Percentiles rank a stretch among this genome's conserved stretches.
Conservation (phyloP, 2,329 filamentous ascomycete genomes). For the Venturia oleaginea region DNA sequence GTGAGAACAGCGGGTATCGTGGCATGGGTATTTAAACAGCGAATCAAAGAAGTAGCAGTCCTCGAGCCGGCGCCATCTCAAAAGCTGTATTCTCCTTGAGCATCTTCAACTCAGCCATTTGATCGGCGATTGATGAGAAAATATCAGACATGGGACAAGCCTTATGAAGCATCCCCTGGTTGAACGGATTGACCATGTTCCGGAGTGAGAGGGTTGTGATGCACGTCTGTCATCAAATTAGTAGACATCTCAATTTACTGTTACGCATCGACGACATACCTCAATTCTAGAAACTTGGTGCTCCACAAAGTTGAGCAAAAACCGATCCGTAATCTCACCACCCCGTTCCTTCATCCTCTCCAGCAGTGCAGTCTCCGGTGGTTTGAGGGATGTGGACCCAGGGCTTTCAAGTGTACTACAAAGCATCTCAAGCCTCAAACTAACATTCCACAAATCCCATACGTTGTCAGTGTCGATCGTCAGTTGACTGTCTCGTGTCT, state of each 20-base stretch:
- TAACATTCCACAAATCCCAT: slow-evolving; percentile 85
- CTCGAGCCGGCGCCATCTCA: slow-evolving; percentile 9
- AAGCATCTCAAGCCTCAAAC: slow-evolving; percentile 82
- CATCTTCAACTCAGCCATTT: slow-evolving; percentile 54
- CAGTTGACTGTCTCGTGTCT: slow-evolving; percentile 55
- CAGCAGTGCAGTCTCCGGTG: slow-evolving; percentile 74
- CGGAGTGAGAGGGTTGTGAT: slow-evolving; percentile 70
- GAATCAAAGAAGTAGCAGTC: not conserved
- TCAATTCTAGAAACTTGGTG: slow-evolving; percentile 95
- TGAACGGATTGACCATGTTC: slow-evolving; percentile 65
- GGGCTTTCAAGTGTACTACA: slow-evolving; percentile 78
- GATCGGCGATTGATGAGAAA: slow-evolving; percentile 50
- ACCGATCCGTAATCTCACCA: slow-evolving; percentile 79
- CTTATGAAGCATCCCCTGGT: slow-evolving; percentile 59
- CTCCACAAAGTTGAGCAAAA: slow-evolving; percentile 82
- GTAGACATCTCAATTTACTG: not conserved
- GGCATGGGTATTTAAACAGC: not conserved
- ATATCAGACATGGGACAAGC: slow-evolving; percentile 70
- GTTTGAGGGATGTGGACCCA: slow-evolving; percentile 54
- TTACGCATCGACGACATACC: slow-evolving; percentile 49
- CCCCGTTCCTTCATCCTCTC: slow-evolving; percentile 64
- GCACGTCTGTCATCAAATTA: slow-evolving; percentile 52
- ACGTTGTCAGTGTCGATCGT: slow-evolving; percentile 77
- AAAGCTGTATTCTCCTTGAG: slow-evolving; percentile 38
- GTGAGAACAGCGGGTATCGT: not conserved